Base-by-base conservation (phyloP, 257 asterid genomes). In the Mentha longifolia region DNA sequence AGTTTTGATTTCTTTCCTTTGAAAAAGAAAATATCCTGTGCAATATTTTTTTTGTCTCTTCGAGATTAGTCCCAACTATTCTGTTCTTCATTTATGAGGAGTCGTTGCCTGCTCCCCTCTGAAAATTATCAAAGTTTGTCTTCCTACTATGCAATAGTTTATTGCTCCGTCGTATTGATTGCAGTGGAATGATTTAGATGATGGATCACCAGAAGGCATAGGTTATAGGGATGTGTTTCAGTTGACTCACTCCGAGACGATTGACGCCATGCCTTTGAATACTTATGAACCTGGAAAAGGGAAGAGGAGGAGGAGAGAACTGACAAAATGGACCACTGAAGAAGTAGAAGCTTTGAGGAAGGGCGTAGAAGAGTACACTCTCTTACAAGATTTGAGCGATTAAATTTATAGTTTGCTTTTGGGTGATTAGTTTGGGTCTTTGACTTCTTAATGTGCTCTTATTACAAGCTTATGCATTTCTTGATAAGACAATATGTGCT, bases 261-360 rank as follows among this genome's bases (percentile, higher is more conserved):
- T 74, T 41, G 52, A 25, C 5, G 72, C 80, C 56, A 70, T 96
- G 58, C 95, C 96, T 67, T 67, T 84, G 70, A 59, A 59, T 63
- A 71, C 6, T 45, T 78, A 81, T 68, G 78, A 65, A 22, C 25
- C 25, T 22, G 25, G 25, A 22, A 22, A 22, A 0, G 25, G 25
- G 25, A 22, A 22, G 25, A 22, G 25, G 25, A 22, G 25, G 25
- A 22, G 25, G 25, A 22, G 25, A 22, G 25, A 22, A 49, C 15
- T 6, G 10, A 51, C 75, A 67, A 74, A 60, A 63, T 92, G 98
- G 98, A 88, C 85, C 78, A 19, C 25, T 13, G n/a, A 64, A 16
- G 98, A 92, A 85, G 98, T 90, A 85, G 87, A 90, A 13, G 61
- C 90, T 37, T 72, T 93, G 89, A 85, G 92, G 74, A 19, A 72